phyloP scores from a whole-genome alignment of 2,329 filamentous ascomycete species.

The Capronia americana region DNA sequence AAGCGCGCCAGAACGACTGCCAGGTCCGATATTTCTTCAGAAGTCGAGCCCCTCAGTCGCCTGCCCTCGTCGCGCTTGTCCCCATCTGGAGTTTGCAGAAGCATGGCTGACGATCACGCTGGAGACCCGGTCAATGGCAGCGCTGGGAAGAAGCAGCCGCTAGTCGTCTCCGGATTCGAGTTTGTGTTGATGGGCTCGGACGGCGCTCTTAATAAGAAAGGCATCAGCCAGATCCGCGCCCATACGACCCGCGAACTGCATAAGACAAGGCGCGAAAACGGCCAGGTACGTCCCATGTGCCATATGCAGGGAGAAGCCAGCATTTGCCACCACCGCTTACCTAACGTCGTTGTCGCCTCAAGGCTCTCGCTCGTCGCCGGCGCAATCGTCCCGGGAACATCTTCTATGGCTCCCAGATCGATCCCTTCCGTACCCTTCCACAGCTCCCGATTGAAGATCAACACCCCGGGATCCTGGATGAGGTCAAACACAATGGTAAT shows the following conservation, averaged over 20 bases:
- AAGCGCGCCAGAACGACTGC: not conserved
- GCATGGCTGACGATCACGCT: slow-evolving; percentile 12
- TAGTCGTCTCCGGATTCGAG: slow-evolving; percentile 16
- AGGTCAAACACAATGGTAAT: slow-evolving; percentile 28
- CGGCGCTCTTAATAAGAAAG: slow-evolving; percentile 25
- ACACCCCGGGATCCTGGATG: slow-evolving; percentile 25
- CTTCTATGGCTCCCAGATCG: slow-evolving; percentile 27
- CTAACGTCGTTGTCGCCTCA: not conserved
- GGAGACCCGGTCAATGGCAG: slow-evolving; percentile 1
- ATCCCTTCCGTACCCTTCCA: slow-evolving; percentile 23
- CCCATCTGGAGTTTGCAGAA: slow-evolving; percentile 15
- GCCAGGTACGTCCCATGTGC: slow-evolving; percentile 18
- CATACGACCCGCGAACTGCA: slow-evolving; percentile 34
- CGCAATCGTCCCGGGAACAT: slow-evolving; percentile 21
- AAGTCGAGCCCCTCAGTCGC: not conserved
- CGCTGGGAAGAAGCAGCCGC: slow-evolving; percentile 3
- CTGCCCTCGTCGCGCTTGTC: not conserved
- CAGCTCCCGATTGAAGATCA: slow-evolving; percentile 21
- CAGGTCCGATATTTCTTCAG: not conserved
- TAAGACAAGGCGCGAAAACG: slow-evolving; percentile 21
- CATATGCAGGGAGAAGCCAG: not conserved
- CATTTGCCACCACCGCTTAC: slow-evolving; percentile 5
- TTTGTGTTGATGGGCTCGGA: slow-evolving; percentile 31
- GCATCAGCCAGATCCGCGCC: slow-evolving; percentile 32
- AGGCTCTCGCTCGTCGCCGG: slow-evolving; percentile 17